Evolutionary conservation across 495 filamentous ascomycete genomes (phyloP), one percentile per base, ranked within the genome.

Genomic region (Hypoxylon cercidicola): DNA sequence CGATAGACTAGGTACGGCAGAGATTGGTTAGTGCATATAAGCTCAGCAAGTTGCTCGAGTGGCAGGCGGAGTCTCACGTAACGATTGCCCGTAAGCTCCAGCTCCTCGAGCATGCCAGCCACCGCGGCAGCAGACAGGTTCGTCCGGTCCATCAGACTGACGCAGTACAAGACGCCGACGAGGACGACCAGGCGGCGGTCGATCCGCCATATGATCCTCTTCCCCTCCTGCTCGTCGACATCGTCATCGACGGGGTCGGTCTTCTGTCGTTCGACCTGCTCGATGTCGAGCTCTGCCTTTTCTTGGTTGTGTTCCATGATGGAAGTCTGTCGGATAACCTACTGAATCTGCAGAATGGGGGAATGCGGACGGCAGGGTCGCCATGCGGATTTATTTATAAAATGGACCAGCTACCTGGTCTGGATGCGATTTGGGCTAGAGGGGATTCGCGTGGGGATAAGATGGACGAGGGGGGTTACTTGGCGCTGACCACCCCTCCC

Each of bases 61-160:
- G 4, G 34, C 19, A 34, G 19, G 16, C 25, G 35, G 28, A 39
- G 55, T 8, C 73, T 70, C 47, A 75, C 73, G 63, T 83, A 84
- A 32, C 81, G 78, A 39, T 70, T 66, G 7, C 77, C 81, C n/a
- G 78, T 54, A 15, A 87, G 55, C 0, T 71, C 47, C 53, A 88
- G 68, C 18, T 87, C 85, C 13, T 78, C 60, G n/a, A 72, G 74
- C 79, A 88, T 77, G 12, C 68, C 87, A 32, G 85, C 86, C 49
- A 89, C 76, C 6, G 81, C 79, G 15, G 85, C 87, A 37, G 77
- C 77, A 34, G 79, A 81, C 48, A 89, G 46, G 62, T 89, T 89
- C 4, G 84, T 86, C 5, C 87, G 76, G 67, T 89, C 87, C 80
- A 89, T 86, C 47, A 89, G 67, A 54, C 79, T 83, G 58, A 88